phyloP scores from a whole-genome alignment of 768 basidiomycete species.

The Mycena crocata region DNA sequence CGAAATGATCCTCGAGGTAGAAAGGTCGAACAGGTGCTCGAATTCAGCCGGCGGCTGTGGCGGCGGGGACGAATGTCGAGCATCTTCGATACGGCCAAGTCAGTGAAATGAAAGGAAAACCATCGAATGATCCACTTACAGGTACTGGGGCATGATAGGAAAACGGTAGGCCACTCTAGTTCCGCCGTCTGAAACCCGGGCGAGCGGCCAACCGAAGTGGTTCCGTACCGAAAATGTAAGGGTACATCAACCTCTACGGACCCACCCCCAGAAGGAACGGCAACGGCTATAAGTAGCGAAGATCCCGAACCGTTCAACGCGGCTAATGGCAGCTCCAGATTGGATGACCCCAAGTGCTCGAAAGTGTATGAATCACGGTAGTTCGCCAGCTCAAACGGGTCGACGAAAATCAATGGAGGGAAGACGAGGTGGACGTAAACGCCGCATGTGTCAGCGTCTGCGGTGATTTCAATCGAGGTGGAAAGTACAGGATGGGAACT shows the following conservation, averaged over 20 bases:
- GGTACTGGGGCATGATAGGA: neutral
- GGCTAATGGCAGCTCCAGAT: neutral
- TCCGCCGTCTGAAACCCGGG: neutral
- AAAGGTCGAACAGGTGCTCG: neutral
- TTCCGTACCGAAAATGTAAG: no score
- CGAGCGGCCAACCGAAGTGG: neutral
- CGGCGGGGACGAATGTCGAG: neutral
- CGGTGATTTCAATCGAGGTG: neutral
- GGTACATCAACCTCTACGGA: neutral
- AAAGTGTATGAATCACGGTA: neutral
- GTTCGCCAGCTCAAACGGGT: slow-evolving; percentile 8
- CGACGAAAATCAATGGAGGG: neutral
- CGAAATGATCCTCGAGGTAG: neutral
- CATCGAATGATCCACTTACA: neutral
- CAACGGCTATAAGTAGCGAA: neutral
- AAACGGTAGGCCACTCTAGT: neutral
- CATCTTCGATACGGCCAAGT: neutral
- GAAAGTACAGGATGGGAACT: neutral
- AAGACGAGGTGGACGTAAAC: neutral
- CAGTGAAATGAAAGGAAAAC: neutral
- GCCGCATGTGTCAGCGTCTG: neutral
- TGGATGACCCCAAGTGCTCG: neutral
- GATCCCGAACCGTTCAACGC: neutral
- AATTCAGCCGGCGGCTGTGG: neutral
- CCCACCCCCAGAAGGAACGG: neutral